phyloP scores from a whole-genome alignment of 208 protist species.

The Leishmania mexicana region DNA sequence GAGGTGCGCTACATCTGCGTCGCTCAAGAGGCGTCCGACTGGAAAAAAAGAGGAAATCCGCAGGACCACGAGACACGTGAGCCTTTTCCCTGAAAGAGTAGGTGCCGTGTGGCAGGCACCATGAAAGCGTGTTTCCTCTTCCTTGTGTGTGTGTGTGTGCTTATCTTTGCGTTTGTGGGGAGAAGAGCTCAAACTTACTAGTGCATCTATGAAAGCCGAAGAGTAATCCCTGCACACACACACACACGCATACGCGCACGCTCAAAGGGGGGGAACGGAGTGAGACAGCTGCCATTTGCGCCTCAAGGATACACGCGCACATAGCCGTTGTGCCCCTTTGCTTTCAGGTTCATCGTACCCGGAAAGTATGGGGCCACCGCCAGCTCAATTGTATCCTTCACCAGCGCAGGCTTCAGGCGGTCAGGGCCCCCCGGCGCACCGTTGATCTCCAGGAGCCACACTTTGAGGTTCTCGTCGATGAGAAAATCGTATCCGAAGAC shows the following conservation, averaged over 20 bases:
- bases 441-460: conserved; percentile 91
- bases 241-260: conserved; percentile 1
- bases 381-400: conserved; percentile 79
- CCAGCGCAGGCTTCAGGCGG: conserved; percentile 51
- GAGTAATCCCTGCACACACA: not conserved
- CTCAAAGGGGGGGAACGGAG: not conserved
- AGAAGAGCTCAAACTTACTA: not conserved
- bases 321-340: conserved; percentile 50
- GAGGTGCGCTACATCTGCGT: no score
- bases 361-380: conserved; percentile 65
- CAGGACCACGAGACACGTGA: not conserved
- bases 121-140: not conserved
- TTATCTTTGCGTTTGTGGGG: not conserved
- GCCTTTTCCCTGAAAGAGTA: not conserved
- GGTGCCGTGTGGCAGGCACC: not conserved
- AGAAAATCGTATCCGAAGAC: conserved; percentile 92
- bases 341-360: conserved; percentile 37
- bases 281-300: not conserved
- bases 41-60: not conserved
- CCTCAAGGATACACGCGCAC: conserved; percentile 50
- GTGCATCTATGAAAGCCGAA: not conserved
- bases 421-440: conserved; percentile 77
- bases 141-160: conserved; percentile 1
- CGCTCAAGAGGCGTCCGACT: not conserved
- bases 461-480: conserved; percentile 72